These are phyloP conservation scores for Thermothelomyces thermophilus DNA, from an alignment of 2,329 filamentous ascomycete species.

Conservation along the genomic window DNA sequence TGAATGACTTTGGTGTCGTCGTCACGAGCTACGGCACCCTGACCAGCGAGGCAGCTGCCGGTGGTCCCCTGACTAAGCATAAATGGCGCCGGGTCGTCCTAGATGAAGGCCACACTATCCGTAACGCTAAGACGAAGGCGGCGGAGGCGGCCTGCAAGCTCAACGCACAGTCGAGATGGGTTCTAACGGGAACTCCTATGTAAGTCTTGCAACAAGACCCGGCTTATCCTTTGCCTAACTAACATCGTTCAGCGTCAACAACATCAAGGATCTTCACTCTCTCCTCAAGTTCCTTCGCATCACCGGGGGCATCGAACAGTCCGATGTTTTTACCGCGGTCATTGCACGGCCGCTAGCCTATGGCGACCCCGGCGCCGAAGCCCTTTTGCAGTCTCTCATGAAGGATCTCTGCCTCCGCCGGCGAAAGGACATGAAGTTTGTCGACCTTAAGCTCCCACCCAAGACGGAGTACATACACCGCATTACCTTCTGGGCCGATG, in stretches of 20 bases:
- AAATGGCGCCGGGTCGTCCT: conserved; percentile 74
- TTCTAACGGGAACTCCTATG: conserved; percentile 75
- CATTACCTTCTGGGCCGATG: conserved; percentile 65
- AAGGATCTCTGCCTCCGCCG: conserved; percentile 72
- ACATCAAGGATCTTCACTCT: conserved; percentile 72
- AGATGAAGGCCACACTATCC: conserved; percentile 77
- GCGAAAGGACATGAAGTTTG: conserved; percentile 81
- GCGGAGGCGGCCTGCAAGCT: conserved; percentile 62
- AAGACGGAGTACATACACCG: conserved; percentile 73
- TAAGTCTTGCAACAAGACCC: conserved; percentile 29
- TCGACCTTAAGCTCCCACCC: conserved; percentile 71
- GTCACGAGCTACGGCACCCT: conserved; percentile 81
- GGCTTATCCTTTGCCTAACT: conserved; percentile 24
- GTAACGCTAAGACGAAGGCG: conserved; percentile 68
- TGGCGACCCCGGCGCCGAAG: conserved; percentile 51
- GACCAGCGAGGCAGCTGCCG: conserved; percentile 48
- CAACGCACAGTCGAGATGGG: conserved; percentile 68
- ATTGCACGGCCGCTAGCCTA: conserved; percentile 61
- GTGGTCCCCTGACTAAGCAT: conserved; percentile 40
- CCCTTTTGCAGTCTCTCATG: conserved; percentile 70
- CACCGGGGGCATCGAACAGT: conserved; percentile 65
- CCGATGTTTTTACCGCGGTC: conserved; percentile 66
- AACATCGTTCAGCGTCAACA: conserved; percentile 54
- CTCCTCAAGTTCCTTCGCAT: conserved; percentile 71
- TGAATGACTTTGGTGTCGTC: conserved; percentile 65